Percentiles rank a stretch among this genome's conserved stretches.
phyloP scores from a whole-genome alignment of 441 rosid species.

The Pelargonium cotyledonis region DNA sequence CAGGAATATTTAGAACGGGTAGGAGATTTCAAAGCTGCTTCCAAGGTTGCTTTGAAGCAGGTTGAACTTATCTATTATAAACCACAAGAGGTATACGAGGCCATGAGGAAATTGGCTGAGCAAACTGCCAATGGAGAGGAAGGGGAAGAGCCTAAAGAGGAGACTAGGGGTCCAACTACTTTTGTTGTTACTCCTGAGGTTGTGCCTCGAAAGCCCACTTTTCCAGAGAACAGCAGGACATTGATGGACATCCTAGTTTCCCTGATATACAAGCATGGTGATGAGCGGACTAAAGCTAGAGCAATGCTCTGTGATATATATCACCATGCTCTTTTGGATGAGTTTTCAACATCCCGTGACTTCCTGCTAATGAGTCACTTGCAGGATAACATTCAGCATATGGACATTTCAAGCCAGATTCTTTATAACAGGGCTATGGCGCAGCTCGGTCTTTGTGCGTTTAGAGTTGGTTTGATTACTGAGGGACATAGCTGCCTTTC shows the following conservation, averaged over 20 bases:
- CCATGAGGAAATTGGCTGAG: conserved; percentile 71
- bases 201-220: conserved; percentile 65
- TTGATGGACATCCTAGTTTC: conserved; percentile 65
- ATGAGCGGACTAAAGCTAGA: conserved; percentile 78
- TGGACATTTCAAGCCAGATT: conserved; percentile 73
- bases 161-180: conserved; percentile 40
- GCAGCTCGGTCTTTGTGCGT: conserved; percentile 75
- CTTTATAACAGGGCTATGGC: conserved; percentile 86
- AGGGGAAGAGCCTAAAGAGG: conserved; percentile 35
- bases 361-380: conserved; percentile 69
- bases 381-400: conserved; percentile 59
- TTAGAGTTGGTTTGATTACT: conserved; percentile 48
- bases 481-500: conserved; percentile 65
- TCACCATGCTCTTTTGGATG: conserved; percentile 55
- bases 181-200: conserved; percentile 55
- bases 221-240: conserved; percentile 58
- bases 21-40: conserved; percentile 51
- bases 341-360: conserved; percentile 60
- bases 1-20: conserved; percentile 52
- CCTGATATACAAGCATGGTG: conserved; percentile 66
- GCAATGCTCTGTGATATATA: conserved; percentile 78
- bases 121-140: conserved; percentile 36
- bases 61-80: conserved; percentile 70
- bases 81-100: conserved; percentile 70
- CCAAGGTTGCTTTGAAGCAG: conserved; percentile 55